Conservation (phyloP, 257 asterid genomes). For the Primulina eburnea region DNA sequence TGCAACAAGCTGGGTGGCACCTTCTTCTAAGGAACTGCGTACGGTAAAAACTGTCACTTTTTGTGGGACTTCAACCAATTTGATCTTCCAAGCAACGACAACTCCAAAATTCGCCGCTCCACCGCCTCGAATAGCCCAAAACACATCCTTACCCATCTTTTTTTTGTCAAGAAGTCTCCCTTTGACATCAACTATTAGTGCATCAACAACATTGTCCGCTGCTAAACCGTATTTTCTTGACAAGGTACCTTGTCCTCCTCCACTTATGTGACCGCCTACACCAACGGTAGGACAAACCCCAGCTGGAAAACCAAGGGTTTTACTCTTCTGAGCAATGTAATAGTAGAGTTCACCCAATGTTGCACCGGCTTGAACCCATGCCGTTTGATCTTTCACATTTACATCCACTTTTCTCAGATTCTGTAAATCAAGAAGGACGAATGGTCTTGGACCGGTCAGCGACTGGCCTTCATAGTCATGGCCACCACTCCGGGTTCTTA, state of each 20-base stretch:
- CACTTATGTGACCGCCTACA: conserved; percentile 40
- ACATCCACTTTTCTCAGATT: conserved; percentile 28
- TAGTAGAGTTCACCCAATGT: conserved; percentile 43
- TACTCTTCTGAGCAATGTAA: conserved; percentile 32
- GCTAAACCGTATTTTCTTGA: conserved; percentile 36
- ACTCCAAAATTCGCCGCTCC: conserved; percentile 48
- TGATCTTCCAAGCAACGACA: conserved; percentile 31
- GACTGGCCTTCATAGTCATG: conserved; percentile 45
- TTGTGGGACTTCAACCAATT: conserved; percentile 31
- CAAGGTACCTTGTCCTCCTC: conserved; percentile 46
- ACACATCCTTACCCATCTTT: conserved; percentile 44
- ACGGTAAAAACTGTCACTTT: conserved; percentile 29
- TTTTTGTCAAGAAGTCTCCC: conserved; percentile 35
- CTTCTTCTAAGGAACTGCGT: conserved; percentile 22
- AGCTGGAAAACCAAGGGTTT: conserved; percentile 37
- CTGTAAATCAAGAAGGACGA: conserved; percentile 37
- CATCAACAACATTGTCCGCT: conserved; percentile 39
- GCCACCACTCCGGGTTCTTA: conserved; percentile 49
- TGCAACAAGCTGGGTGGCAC: conserved; percentile 18
- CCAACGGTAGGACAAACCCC: conserved; percentile 40
- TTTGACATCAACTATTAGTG: conserved; percentile 30
- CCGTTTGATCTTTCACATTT: conserved; percentile 19
- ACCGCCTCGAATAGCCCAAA: conserved; percentile 48
- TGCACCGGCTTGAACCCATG: conserved; percentile 46
- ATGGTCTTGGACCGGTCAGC: conserved; percentile 30